These are phyloP conservation scores for Spizellomyces sp. DNA, from an alignment of 192 early-diverging fungal genomes.

Conservation along the genomic window DNA sequence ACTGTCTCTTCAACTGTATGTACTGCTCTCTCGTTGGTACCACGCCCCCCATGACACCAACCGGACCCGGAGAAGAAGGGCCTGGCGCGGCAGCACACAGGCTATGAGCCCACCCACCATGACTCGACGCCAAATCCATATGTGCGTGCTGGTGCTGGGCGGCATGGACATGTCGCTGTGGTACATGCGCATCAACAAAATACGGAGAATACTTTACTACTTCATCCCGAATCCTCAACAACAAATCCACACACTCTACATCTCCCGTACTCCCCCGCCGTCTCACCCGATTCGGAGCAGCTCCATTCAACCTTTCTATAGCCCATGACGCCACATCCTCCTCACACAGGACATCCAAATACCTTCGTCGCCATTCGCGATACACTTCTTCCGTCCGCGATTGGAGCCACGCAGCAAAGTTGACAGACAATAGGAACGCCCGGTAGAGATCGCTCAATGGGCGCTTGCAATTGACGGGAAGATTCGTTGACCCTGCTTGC, in stretches of 20 bases:
- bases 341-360: slow-evolving; percentile 71
- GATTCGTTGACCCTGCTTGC: slow-evolving; percentile 39
- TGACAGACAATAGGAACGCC: slow-evolving; percentile 88
- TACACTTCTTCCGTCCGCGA: slow-evolving; percentile 77
- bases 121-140: slow-evolving; percentile 11
- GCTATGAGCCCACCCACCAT: slow-evolving; percentile 14
- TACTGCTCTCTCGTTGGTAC: slow-evolving; percentile 48
- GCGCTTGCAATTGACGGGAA: slow-evolving; percentile 55
- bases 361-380: slow-evolving; percentile 75
- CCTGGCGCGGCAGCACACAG: slow-evolving; percentile 17
- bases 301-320: slow-evolving; percentile 10
- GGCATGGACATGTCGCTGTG: background rate
- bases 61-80: slow-evolving; percentile 24
- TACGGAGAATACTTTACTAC: slow-evolving; percentile 49
- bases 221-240: slow-evolving; percentile 67
- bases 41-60: slow-evolving; percentile 35
- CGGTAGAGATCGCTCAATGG: slow-evolving; percentile 80
- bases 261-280: slow-evolving; percentile 40
- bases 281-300: background rate
- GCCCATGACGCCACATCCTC: slow-evolving; percentile 58
- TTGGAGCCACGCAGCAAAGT: slow-evolving; percentile 96
- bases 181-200: background rate
- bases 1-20: slow-evolving; percentile 31
- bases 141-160: background rate
- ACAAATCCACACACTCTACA: slow-evolving; percentile 71